Evolutionary conservation across 2,329 filamentous ascomycete species (phyloP).

Genomic region (Diplocarpon rosae): DNA sequence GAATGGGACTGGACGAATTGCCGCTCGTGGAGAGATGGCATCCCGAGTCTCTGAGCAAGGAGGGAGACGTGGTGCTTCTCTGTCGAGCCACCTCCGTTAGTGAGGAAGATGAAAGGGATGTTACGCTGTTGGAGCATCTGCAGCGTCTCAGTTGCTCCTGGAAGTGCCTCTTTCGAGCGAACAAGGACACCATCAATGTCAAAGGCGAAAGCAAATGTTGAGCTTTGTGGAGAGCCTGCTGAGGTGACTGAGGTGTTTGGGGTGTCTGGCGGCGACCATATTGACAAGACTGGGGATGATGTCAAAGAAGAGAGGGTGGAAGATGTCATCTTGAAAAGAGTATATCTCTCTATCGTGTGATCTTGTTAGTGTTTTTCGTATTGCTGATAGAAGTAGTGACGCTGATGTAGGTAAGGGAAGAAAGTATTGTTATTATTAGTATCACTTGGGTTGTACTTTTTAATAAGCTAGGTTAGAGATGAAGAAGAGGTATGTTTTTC

Average conservation of each 20-base stretch:
- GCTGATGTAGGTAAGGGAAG: too few relatives aligned
- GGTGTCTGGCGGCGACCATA: too few relatives aligned
- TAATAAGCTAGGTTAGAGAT: too few relatives aligned
- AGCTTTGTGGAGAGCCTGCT: slow-evolving; percentile 3
- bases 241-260: slow-evolving; percentile 9
- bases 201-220: slow-evolving; percentile 50
- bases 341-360: too few relatives aligned
- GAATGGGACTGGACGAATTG: slow-evolving; percentile 69
- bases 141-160: slow-evolving; percentile 50
- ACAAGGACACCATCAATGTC: slow-evolving; percentile 65
- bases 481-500: too few relatives aligned
- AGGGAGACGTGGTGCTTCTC: slow-evolving; percentile 32
- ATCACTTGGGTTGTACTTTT: too few relatives aligned
- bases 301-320: too few relatives aligned
- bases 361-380: too few relatives aligned
- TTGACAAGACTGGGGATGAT: too few relatives aligned
- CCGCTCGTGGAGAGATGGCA: neutral
- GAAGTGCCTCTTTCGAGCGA: slow-evolving; percentile 55
- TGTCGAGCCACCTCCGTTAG: slow-evolving; percentile 34
- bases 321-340: too few relatives aligned
- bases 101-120: slow-evolving; percentile 61
- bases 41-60: slow-evolving; percentile 46
- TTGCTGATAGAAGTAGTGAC: too few relatives aligned
- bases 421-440: too few relatives aligned
- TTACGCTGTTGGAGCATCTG: slow-evolving; percentile 61